Base-by-base conservation (phyloP, 169 alveolate species). In the Theileria parva region DNA sequence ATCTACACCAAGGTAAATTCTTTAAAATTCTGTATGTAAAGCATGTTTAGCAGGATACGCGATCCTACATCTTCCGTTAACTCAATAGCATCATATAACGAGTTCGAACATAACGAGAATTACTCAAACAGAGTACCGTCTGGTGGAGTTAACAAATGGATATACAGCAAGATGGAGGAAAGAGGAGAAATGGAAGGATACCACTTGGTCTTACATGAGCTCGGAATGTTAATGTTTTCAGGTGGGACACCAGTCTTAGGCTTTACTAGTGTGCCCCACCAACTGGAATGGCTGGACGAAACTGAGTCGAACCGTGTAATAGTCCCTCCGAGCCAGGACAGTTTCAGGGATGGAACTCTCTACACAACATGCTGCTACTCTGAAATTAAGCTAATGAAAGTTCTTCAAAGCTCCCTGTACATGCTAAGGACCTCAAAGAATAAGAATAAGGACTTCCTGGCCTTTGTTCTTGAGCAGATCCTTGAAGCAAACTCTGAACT, bases 281-380 rank as follows among this genome's bases (percentile, higher is more conserved):
- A 74, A 4, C 61, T 89, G 39, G 80, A 80, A n/a, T 86, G 91
- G 94, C 84, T 89, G 34, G 89, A 89, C 59, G 91, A 86, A 61
- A 89, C 86, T 27, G 89, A 72, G 65, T 77, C 67, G 48, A 86
- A 81, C 57, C 66, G 92, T 27, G 67, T 80, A 27, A 86, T 71
- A 39, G 67, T 86, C 34, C 94, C 94, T 12, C 94, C 94, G 27
- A 89, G 94, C 61, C 91, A 88, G 88, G 94, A 89, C 34, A 86
- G 72, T 37, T 89, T 89, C 87, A 86, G 94, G 51, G 94, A 89
- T 44, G 94, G 94, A 19, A 89, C 94, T 3, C 91, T 86, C 30
- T 89, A 83, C 78, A 86, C 94, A 3, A 86, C 91, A 53, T 89
- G 94, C 55, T 84, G 88, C 28, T 88, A 79, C 50, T 88, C 91